These are phyloP conservation scores for Hysterangium stoloniferum DNA, from an alignment of 768 basidiomycete species.

Conservation along the genomic window DNA sequence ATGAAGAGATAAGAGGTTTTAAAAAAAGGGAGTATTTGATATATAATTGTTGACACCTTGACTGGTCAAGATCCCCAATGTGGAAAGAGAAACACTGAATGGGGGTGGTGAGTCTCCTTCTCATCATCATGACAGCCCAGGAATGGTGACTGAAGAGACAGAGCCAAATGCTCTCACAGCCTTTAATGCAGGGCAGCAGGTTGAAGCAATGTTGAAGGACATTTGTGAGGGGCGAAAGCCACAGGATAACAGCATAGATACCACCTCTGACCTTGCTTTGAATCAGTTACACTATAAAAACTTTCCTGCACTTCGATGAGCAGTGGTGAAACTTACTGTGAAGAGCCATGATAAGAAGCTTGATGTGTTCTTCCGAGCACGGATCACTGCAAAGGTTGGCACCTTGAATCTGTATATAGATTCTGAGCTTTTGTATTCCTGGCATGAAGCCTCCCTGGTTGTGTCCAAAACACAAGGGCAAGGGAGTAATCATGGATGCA, in stretches of 20 bases:
- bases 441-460: constrained; percentile 27
- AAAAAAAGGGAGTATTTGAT: too few species aligned
- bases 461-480: constrained; percentile 22
- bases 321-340: constrained; percentile 15
- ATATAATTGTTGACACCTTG: too few species aligned
- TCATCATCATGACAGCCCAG: too few species aligned
- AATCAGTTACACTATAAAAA: constrained; percentile 1
- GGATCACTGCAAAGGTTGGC: constrained; percentile 26
- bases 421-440: constrained; percentile 22
- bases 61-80: too few species aligned
- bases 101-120: too few species aligned
- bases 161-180: too few species aligned
- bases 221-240: background rate
- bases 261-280: background rate
- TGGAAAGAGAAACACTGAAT: too few species aligned
- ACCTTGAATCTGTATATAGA: constrained; percentile 30
- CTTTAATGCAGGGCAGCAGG: too few species aligned
- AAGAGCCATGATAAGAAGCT: constrained; percentile 24
- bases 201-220: too few species aligned
- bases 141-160: too few species aligned
- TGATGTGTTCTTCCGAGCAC: constrained; percentile 24
- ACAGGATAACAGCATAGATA: background rate
- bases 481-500: constrained; percentile 22
- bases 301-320: constrained; percentile 17
- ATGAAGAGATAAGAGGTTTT: too few species aligned